A percentile compares a stretch with the other conserved stretches of the same genome.
These are phyloP conservation scores for Colletotrichum karsti DNA, from an alignment of 2,329 filamentous ascomycete species.

Conservation along the genomic window DNA sequence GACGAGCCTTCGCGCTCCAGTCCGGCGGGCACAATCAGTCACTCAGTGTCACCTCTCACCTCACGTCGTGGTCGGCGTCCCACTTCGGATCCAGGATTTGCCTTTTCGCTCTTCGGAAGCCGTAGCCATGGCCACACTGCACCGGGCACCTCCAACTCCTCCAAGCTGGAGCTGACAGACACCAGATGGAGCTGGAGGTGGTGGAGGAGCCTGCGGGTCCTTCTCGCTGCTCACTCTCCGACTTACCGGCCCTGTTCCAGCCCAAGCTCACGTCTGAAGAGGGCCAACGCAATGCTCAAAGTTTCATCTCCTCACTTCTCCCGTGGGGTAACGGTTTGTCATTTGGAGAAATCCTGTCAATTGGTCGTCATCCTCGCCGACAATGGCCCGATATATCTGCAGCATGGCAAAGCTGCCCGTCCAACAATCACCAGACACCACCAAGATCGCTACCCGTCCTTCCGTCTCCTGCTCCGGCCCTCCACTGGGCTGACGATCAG, in stretches of 20 bases:
- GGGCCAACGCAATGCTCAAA: conserved; percentile 16
- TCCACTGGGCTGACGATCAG: conserved; percentile 8
- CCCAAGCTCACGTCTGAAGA: conserved; percentile 18
- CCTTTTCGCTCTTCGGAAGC: conserved; percentile 7
- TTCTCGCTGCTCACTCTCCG: background rate
- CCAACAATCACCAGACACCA: background rate
- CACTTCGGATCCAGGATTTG: conserved; percentile 24
- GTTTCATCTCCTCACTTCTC: background rate
- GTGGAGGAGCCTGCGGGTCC: no score
- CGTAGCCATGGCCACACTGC: conserved; percentile 14
- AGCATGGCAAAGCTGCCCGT: background rate
- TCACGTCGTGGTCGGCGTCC: conserved; percentile 1
- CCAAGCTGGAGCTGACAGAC: background rate
- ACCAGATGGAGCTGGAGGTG: conserved; percentile 2
- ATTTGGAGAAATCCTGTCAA: background rate
- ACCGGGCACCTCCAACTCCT: background rate
- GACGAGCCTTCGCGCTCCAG: background rate
- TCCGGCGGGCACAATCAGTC: background rate
- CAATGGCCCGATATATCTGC: background rate
- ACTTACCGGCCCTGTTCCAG: conserved; percentile 4
- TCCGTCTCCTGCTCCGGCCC: conserved; percentile 9
- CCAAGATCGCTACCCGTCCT: background rate
- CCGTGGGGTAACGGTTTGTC: conserved; percentile 11
- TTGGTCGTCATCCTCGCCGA: background rate
- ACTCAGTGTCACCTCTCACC: conserved; percentile 7